Percentiles rank a stretch among this genome's conserved stretches.
phyloP scores from a whole-genome alignment of 805 yeast species.

The Saccharomycopsis sp. region DNA sequence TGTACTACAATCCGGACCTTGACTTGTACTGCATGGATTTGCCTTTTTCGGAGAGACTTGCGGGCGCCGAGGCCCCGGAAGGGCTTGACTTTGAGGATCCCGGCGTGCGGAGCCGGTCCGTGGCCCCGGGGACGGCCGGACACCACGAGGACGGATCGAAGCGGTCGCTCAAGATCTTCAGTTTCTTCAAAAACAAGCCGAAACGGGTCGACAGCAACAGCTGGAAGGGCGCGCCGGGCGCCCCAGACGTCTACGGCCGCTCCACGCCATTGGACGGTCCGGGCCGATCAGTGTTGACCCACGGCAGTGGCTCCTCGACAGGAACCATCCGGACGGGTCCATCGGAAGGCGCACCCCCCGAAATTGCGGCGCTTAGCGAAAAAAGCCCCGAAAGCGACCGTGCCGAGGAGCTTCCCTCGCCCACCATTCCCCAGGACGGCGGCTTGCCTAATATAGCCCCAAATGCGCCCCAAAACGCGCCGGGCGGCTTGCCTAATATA shows the following conservation, averaged over 20 bases:
- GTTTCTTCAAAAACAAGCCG: constrained; percentile 1
- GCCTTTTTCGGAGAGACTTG: constrained; percentile 36
- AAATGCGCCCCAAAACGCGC: neutral
- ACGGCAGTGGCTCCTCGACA: no score
- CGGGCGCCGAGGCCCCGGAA: neutral
- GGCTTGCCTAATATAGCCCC: neutral
- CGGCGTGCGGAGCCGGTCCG: neutral
- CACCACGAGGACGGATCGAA: neutral
- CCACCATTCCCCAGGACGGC: neutral
- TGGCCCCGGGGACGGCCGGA: neutral
- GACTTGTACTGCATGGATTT: constrained; percentile 51
- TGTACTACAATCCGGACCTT: constrained; percentile 55
- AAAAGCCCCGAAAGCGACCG: no score
- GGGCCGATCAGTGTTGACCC: no score
- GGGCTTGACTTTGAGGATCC: neutral
- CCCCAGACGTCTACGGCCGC: no score
- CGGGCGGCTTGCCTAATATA: neutral
- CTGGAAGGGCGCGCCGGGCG: no score
- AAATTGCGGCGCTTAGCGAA: no score
- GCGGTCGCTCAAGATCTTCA: neutral
- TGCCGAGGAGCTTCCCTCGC: no score
- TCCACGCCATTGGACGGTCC: no score
- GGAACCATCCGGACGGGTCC: no score
- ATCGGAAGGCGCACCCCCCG: no score
- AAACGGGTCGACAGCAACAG: no score